Base-by-base conservation (phyloP, 805 yeast species). In the Yueomyces sinensis region DNA sequence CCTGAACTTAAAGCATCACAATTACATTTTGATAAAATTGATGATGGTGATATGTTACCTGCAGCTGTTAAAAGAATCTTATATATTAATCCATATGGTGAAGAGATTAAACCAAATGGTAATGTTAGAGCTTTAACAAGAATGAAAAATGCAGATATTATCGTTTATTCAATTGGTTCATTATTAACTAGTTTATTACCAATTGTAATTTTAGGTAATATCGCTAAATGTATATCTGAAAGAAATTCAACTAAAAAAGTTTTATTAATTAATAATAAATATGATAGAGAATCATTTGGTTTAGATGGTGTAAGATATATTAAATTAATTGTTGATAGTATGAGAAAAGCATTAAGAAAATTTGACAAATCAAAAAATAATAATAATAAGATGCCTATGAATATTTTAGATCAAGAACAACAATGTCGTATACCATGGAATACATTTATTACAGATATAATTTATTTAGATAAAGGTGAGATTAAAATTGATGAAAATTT, bases 181-280 rank as follows among this genome's bases (percentile, higher is more conserved):
- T 61, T 87, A 27, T 81, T 82, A 78, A 87, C 97, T 0, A 82
- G 94, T 33, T 73, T 81, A 5, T 59, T 84, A 3, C 96, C 97
- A 0, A 75, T 84, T 0, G 58, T 84, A 5, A 68, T 83, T 7
- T 59, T 83, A 3, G 72, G 72, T 34, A 94, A 93, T 2, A 66
- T 82, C 6, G 87, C 86, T 0, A 66, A 66, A 24, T 76, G 83
- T 0, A 69, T 82, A 18, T 87, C 87, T 0, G 66, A 66, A 25
- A 56, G 13, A 43, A 43, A 9, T 22, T 13, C 31, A 18, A 46
- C 50, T 2, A 50, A 58, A 35, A 74, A 76, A 46, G 63, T 86
- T 5, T 51, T 86, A 13, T 53, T 87, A 9, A 54, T 86, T 20
- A 87, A 87, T 54, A 91, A 93, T 4, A 60, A 71, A 24, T 58